phyloP scores from a whole-genome alignment of 2,329 filamentous ascomycete genomes.

The Pseudogymnoascus sp. region DNA sequence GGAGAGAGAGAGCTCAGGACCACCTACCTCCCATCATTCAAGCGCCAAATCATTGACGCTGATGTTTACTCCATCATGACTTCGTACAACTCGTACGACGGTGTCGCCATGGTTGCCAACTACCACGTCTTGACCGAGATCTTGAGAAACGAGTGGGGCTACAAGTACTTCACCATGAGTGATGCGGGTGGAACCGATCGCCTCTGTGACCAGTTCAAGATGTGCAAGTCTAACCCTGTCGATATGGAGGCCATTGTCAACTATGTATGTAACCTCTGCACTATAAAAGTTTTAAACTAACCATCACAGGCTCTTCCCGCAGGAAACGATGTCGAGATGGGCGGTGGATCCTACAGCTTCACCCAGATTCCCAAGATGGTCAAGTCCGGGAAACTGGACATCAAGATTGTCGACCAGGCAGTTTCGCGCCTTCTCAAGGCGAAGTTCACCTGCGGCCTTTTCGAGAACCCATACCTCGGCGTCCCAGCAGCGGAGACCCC shows the following conservation, averaged over 20 bases:
- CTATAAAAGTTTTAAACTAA: neutral
- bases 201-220: conserved; percentile 54
- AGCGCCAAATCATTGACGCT: conserved; percentile 61
- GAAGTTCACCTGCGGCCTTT: conserved; percentile 64
- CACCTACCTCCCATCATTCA: conserved; percentile 53
- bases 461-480: conserved; percentile 59
- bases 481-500: conserved; percentile 47
- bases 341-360: conserved; percentile 65
- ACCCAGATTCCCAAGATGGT: conserved; percentile 58
- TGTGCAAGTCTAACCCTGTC: conserved; percentile 52
- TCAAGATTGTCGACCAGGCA: conserved; percentile 54
- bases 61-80: conserved; percentile 65
- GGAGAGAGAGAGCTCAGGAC: conserved; percentile 47
- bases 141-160: conserved; percentile 64
- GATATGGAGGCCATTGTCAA: conserved; percentile 59
- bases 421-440: conserved; percentile 56
- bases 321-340: conserved; percentile 70
- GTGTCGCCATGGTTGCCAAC: conserved; percentile 59
- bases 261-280: conserved; percentile 33
- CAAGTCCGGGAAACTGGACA: conserved; percentile 50
- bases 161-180: conserved; percentile 56
- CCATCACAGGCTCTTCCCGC: conserved; percentile 48
- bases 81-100: conserved; percentile 68
- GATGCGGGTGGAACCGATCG: conserved; percentile 67
- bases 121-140: conserved; percentile 60